These are phyloP conservation scores for Pythium periplocum DNA, from an alignment of 352 stramenopile species.

Conservation along the genomic window DNA sequence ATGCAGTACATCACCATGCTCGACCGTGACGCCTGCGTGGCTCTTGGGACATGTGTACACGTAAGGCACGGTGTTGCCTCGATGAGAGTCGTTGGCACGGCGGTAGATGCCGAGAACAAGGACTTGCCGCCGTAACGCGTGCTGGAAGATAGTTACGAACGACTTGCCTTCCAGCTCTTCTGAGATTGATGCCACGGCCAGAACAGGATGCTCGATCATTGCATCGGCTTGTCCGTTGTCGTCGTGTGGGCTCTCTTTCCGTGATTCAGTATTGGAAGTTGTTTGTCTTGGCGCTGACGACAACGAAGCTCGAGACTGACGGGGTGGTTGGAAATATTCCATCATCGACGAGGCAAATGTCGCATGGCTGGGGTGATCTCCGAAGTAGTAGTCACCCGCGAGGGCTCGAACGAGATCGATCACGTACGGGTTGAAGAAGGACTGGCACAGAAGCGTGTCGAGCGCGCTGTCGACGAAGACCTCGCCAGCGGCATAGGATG, in stretches of 20 bases:
- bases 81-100: constrained; percentile 22
- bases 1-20: constrained; percentile 35
- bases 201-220: constrained; percentile 22
- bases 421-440: constrained; percentile 71
- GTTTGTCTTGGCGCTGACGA: constrained; percentile 1
- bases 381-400: constrained; percentile 35
- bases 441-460: constrained; percentile 61
- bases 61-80: constrained; percentile 47
- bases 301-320: background rate
- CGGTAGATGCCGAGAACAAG: constrained; percentile 48
- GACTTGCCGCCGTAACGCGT: constrained; percentile 30
- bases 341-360: constrained; percentile 28
- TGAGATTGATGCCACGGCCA: constrained; percentile 25
- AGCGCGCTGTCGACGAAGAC: constrained; percentile 58
- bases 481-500: constrained; percentile 47
- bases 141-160: constrained; percentile 37
- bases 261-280: background rate
- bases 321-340: constrained; percentile 16
- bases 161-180: constrained; percentile 25
- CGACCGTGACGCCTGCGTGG: constrained; percentile 18
- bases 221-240: constrained; percentile 13
- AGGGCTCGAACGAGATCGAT: constrained; percentile 52
- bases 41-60: constrained; percentile 47
- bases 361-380: constrained; percentile 26
- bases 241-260: constrained; percentile 1